Percentiles rank a stretch among this genome's conserved stretches.
Evolutionary conservation across 164 flowering plant genomes (phyloP).

Genomic region (Chimonanthus salicifolius): DNA sequence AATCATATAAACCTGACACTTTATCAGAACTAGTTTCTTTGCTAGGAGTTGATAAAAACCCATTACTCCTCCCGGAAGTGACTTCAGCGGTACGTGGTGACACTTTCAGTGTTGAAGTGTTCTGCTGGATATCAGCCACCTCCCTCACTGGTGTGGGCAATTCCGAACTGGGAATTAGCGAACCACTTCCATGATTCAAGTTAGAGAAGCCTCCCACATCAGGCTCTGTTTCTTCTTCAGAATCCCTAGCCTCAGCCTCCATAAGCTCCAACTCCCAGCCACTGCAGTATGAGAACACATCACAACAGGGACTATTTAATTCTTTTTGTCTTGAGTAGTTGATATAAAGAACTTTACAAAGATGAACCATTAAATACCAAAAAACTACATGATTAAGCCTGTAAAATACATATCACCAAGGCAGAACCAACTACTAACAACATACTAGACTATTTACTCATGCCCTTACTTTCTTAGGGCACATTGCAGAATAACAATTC

Average conservation of each 20-base stretch:
- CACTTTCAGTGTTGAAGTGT: constrained; percentile 12
- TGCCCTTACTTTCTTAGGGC: too few species aligned
- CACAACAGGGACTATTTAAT: not conserved
- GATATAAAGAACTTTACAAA: too few species aligned
- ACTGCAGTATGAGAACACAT: constrained; percentile 31
- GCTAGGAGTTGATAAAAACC: constrained; percentile 13
- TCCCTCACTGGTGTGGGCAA: constrained; percentile 18
- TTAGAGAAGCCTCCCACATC: constrained; percentile 23
- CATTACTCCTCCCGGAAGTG: constrained; percentile 6
- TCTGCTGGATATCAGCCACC: constrained; percentile 12
- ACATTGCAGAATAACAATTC: too few species aligned
- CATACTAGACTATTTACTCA: too few species aligned
- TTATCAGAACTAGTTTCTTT: constrained; percentile 18
- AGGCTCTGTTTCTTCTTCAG: constrained; percentile 70
- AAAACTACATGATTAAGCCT: too few species aligned
- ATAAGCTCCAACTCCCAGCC: constrained; percentile 76
- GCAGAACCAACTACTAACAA: too few species aligned
- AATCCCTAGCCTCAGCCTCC: constrained; percentile 90
- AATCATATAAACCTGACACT: constrained; percentile 11
- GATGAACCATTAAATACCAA: too few species aligned
- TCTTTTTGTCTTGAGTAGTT: too few species aligned
- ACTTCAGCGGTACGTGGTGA: constrained; percentile 12
- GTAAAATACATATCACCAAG: too few species aligned
- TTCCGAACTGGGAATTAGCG: constrained; percentile 6
- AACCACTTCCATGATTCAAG: constrained; percentile 22